Percentiles rank a stretch among this genome's conserved stretches.
Evolutionary conservation across 176 grass and related monocot species (phyloP).

Genomic region (Oryza brachyantha): DNA sequence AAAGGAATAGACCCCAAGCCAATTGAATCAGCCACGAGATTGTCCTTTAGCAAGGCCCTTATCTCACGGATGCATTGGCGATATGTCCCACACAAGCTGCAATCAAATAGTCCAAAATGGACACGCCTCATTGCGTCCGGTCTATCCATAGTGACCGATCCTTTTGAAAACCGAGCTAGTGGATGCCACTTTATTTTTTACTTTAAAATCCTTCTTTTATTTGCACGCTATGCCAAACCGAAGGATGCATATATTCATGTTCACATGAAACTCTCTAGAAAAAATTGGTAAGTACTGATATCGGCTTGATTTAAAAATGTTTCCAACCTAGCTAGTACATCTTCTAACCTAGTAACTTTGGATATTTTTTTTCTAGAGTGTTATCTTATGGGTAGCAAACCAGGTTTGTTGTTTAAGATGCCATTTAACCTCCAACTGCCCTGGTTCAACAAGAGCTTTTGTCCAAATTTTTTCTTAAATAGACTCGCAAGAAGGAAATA

Average conservation of each 20-base stretch:
- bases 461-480: background rate
- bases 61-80: background rate
- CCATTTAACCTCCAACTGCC: background rate
- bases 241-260: background rate
- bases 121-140: background rate
- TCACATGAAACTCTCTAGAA: background rate
- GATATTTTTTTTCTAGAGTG: background rate
- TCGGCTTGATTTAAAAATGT: background rate
- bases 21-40: background rate
- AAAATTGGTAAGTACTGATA: background rate
- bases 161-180: background rate
- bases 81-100: background rate
- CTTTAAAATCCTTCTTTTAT: background rate
- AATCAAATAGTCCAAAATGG: background rate
- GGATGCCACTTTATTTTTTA: background rate
- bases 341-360: background rate
- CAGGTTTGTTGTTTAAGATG: background rate
- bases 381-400: background rate
- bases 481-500: background rate
- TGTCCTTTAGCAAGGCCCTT: conserved; percentile 6
- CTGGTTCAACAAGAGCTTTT: background rate
- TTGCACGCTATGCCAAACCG: background rate
- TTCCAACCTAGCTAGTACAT: background rate
- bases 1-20: background rate
- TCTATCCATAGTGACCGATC: background rate